These are phyloP conservation scores for Petunia axillaris DNA, from an alignment of 257 asterid species.

Conservation along the genomic window DNA sequence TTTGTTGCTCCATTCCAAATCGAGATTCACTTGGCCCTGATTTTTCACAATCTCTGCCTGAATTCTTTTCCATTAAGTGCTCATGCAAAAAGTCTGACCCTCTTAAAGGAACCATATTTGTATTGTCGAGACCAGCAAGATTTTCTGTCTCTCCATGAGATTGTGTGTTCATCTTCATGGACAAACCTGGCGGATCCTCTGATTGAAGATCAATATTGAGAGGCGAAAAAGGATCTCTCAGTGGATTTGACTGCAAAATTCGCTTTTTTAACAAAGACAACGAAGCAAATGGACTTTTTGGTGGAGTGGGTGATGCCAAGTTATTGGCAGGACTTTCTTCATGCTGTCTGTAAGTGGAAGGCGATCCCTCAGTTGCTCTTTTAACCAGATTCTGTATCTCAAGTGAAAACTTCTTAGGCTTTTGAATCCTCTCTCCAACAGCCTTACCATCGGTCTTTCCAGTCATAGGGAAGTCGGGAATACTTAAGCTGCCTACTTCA, in stretches of 20 bases:
- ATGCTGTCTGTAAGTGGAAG: slow-evolving; percentile 32
- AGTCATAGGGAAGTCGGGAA: slow-evolving; percentile 47
- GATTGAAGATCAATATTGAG: slow-evolving; percentile 45
- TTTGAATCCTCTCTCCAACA: slow-evolving; percentile 46
- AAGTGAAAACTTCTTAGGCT: slow-evolving; percentile 45
- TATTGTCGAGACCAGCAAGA: background rate
- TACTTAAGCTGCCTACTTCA: slow-evolving; percentile 47
- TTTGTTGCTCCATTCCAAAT: slow-evolving; percentile 12
- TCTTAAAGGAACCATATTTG: background rate
- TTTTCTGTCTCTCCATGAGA: slow-evolving; percentile 26
- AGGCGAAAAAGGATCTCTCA: slow-evolving; percentile 67
- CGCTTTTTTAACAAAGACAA: slow-evolving; percentile 52
- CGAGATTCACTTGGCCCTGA: slow-evolving; percentile 23
- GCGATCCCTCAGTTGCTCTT: slow-evolving; percentile 41
- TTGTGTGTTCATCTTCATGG: slow-evolving; percentile 40
- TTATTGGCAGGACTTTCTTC: slow-evolving; percentile 35
- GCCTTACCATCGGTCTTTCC: slow-evolving; percentile 47
- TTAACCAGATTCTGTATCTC: slow-evolving; percentile 47
- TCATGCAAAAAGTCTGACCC: slow-evolving; percentile 24
- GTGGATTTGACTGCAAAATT: slow-evolving; percentile 52
- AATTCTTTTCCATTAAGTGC: slow-evolving; percentile 3
- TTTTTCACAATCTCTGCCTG: slow-evolving; percentile 15
- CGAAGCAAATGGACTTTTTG: slow-evolving; percentile 66
- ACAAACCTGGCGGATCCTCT: slow-evolving; percentile 42
- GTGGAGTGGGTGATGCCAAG: slow-evolving; percentile 66